Base-by-base conservation (phyloP, 1,284 basidiomycete species). In the Sphaerobolus stellatus region DNA sequence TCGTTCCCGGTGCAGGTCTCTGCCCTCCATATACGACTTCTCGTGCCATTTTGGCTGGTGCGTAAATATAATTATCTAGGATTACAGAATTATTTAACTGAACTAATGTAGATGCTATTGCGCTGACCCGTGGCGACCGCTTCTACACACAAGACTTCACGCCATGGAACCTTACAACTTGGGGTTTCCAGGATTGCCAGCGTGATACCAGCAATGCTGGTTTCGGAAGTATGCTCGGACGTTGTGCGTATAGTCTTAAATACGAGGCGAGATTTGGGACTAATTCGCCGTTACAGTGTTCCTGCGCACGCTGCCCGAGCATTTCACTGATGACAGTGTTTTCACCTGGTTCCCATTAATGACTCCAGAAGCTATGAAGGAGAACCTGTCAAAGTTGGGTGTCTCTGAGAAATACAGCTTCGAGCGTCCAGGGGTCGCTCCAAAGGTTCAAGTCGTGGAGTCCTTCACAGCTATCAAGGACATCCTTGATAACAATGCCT, bases 311-410 rank as follows among this genome's bases (percentile, higher is more conserved):
- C 77, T 94, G 3, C 90, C 92, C 1, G 68, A 81, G 25, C 71
- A 86, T 62, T 93, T 80, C 71, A 76, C 77, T 1, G 78, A 82
- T 63, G 83, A 88, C 66, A 88, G 84, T 60, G 73, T 81, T 49
- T 94, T 90, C 67, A 85, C 89, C 1, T 91, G 90, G 79, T 92
- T 94, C 83, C 90, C 92, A 31, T 78, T 94, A 59, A 85, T 92
- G 81, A 87, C 86, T 7, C 82, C 92, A 24, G 70, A 77, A 6
- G 66, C 83, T 24, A 90, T 91, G 90, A 71, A 79, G 58, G 68
- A 63, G 2, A 68, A 83, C 65, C 70, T 90, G 54, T 75, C 68
- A 49, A 78, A 85, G 41, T 64, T 92, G 50, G 78, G 78, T 22
- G 72, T 79, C 31, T 59, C 73, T 18, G 59, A 67, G 48, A 59